Conservation (phyloP, 768 basidiomycete genomes). For the Terana coerulea region DNA sequence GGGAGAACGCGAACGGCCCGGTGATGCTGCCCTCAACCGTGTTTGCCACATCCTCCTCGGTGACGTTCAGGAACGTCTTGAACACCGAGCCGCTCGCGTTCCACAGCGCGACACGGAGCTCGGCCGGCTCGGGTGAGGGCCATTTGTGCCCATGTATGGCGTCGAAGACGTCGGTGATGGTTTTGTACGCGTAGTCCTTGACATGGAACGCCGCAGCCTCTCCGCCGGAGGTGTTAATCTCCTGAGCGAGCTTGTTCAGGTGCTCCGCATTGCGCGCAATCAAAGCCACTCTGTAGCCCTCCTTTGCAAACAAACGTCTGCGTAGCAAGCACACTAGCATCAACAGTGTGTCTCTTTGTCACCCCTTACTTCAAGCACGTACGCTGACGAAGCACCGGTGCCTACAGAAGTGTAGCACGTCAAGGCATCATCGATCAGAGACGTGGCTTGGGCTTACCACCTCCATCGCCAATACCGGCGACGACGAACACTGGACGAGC, state of each 20-base stretch:
- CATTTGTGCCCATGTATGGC: conserved; percentile 30
- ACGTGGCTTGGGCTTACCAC: too few species aligned
- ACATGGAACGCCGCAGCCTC: conserved; percentile 37
- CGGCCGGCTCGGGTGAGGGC: conserved; percentile 19
- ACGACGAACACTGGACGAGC: not conserved
- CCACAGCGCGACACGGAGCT: conserved; percentile 37
- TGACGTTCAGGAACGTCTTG: conserved; percentile 37
- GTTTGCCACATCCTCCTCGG: conserved; percentile 30
- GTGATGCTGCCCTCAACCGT: conserved; percentile 30
- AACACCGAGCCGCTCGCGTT: conserved; percentile 34
- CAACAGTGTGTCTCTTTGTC: not conserved
- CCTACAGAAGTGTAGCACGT: too few species aligned
- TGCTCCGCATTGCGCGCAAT: conserved; percentile 32
- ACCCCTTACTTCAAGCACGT: too few species aligned
- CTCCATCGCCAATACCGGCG: not conserved
- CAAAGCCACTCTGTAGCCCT: conserved; percentile 39
- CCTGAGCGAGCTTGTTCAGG: conserved; percentile 30
- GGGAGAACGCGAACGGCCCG: conserved; percentile 37
- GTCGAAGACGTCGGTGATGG: conserved; percentile 29
- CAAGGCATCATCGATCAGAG: too few species aligned
- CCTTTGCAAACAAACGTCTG: conserved; percentile 35
- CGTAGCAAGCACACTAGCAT: not conserved
- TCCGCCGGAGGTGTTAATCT: conserved; percentile 31
- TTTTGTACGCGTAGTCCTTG: conserved; percentile 27
- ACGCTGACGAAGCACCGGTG: conserved; percentile 39